Conservation (phyloP, 495 filamentous ascomycete species). For the Lepraria neglecta region DNA sequence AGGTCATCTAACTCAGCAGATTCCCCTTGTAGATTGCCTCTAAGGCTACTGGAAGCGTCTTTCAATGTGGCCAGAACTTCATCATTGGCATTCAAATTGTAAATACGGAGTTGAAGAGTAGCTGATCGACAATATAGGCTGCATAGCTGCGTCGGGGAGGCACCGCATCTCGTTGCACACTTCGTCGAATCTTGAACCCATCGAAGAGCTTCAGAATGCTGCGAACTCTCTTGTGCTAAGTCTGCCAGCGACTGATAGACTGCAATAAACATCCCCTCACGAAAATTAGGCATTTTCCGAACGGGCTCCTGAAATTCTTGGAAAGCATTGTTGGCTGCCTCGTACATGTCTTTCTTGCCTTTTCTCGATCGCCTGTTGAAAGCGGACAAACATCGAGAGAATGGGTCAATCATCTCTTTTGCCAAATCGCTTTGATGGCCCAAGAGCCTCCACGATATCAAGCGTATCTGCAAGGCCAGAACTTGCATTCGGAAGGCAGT, state of each 20-base stretch:
- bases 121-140: constrained; percentile 13
- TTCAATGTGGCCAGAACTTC: constrained; percentile 27
- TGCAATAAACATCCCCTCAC: constrained; percentile 12
- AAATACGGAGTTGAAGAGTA: constrained; percentile 11
- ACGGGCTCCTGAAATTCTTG: constrained; percentile 8
- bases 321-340: constrained; percentile 23
- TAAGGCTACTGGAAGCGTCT: constrained; percentile 44
- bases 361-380: constrained; percentile 35
- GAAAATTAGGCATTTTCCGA: neutral
- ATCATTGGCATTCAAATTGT: neutral
- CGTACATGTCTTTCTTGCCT: constrained; percentile 29
- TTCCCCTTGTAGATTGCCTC: constrained; percentile 57
- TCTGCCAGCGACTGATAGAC: constrained; percentile 32
- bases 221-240: constrained; percentile 41
- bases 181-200: constrained; percentile 42
- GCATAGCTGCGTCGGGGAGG: constrained; percentile 18
- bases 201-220: constrained; percentile 40
- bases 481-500: constrained; percentile 58
- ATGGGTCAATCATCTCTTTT: constrained; percentile 64
- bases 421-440: constrained; percentile 60
- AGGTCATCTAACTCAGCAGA: constrained; percentile 63
- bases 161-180: constrained; percentile 23
- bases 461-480: constrained; percentile 58
- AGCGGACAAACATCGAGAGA: constrained; percentile 56
- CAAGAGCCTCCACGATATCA: constrained; percentile 64